Percentiles rank a stretch among this genome's conserved stretches.
Evolutionary conservation across 305 asterid genomes (phyloP).

Genomic region (Caryopteris hybrid): DNA sequence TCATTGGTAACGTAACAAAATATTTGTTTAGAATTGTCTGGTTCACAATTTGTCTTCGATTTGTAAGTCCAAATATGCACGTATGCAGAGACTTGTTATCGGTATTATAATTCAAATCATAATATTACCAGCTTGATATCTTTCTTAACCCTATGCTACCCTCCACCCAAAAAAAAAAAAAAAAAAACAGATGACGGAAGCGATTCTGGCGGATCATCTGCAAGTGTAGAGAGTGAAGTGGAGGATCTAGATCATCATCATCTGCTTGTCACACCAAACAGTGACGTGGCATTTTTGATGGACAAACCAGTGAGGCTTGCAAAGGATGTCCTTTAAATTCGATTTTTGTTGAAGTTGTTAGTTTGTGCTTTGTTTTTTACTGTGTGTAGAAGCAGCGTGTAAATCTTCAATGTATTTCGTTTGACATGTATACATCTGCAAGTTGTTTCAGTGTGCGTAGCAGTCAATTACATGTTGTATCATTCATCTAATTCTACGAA

Average conservation of each 20-base stretch:
- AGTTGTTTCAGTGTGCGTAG: conserved; percentile 7
- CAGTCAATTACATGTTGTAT: conserved; percentile 3
- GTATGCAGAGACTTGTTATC: background rate
- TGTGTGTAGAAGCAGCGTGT: conserved; percentile 28
- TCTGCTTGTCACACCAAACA: conserved; percentile 43
- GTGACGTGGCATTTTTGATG: conserved; percentile 62
- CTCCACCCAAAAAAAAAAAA: no score
- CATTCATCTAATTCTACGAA: no score
- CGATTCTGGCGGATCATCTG: conserved; percentile 48
- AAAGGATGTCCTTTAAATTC: conserved; percentile 48
- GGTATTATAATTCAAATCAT: no score
- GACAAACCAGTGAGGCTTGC: conserved; percentile 66
- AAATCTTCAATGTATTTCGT: conserved; percentile 9
- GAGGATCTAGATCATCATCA: conserved; percentile 59
- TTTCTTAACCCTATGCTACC: no score
- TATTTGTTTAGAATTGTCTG: background rate
- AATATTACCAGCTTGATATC: no score
- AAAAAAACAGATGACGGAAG: conserved; percentile 46
- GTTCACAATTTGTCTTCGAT: no score
- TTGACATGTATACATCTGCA: background rate
- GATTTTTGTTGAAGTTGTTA: background rate
- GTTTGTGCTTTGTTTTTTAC: background rate
- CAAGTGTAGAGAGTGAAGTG: conserved; percentile 39
- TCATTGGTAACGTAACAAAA: background rate
- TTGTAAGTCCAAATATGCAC: no score